A percentile compares a stretch with the other conserved stretches of the same genome.
Conservation (phyloP, 1,284 basidiomycete genomes). For the Athelia psychrophila region DNA sequence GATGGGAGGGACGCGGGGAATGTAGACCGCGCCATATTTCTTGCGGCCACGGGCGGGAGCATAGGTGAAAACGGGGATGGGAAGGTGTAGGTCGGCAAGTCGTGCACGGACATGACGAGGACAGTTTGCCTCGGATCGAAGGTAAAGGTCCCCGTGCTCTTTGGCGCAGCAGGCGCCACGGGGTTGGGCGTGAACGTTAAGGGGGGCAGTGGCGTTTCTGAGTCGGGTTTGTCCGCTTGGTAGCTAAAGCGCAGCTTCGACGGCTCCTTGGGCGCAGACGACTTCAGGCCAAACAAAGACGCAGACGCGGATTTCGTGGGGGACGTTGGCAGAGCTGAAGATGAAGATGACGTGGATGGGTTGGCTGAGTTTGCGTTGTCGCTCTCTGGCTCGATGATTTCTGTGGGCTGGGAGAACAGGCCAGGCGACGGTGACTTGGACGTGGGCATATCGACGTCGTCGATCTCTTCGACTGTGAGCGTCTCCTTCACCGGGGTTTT, state of each 20-base stretch:
- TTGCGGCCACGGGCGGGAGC: constrained; percentile 30
- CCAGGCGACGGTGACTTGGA: constrained; percentile 10
- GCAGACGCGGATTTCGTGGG: constrained; percentile 18
- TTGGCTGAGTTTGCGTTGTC: constrained; percentile 16
- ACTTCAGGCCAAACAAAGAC: constrained; percentile 29
- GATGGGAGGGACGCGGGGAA: constrained; percentile 33
- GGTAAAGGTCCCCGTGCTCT: too few species aligned
- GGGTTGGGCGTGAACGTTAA: constrained; percentile 12
- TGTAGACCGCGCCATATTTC: constrained; percentile 24
- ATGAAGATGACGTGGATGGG: constrained; percentile 13
- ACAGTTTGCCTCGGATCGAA: constrained; percentile 30
- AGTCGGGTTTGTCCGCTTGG: constrained; percentile 34
- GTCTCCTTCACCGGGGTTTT: constrained; percentile 14
- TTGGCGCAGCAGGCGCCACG: constrained; percentile 12
- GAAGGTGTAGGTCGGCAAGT: constrained; percentile 18
- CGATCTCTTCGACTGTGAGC: constrained; percentile 28
- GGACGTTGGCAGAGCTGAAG: constrained; percentile 10
- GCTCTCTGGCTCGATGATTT: constrained; percentile 36
- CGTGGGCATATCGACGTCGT: constrained; percentile 25
- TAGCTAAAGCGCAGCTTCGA: constrained; percentile 71
- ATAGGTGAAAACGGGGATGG: constrained; percentile 26
- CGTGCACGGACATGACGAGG: constrained; percentile 18
- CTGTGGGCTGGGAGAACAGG: constrained; percentile 26
- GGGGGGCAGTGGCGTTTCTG: constrained; percentile 3
- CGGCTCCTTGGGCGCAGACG: constrained; percentile 61